These are phyloP conservation scores for Saccharomyces hybrid DNA, from an alignment of 1,139 yeast genomes.

Conservation along the genomic window DNA sequence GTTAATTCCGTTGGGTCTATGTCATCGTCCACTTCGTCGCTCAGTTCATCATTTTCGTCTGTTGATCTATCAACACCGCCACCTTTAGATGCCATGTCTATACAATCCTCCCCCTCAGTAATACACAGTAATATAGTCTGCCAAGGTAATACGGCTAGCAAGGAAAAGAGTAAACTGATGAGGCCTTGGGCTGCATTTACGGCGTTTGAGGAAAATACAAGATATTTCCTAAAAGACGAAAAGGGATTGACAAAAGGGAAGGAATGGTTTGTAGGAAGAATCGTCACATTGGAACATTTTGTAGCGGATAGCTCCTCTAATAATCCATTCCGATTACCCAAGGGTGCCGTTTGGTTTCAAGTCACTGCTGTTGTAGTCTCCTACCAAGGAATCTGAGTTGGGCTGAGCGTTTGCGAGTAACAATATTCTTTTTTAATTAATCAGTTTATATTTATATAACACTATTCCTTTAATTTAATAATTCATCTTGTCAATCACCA, in stretches of 20 bases:
- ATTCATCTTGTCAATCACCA: conserved; percentile 45
- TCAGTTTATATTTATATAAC: background rate
- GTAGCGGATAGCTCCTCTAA: conserved; percentile 12
- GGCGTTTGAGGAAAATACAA: conserved; percentile 24
- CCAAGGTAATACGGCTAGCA: background rate
- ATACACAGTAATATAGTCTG: background rate
- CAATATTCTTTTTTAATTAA: background rate
- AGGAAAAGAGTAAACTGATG: conserved; percentile 6
- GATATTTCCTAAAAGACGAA: conserved; percentile 25
- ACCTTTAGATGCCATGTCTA: conserved; percentile 12
- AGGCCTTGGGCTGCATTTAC: conserved; percentile 33
- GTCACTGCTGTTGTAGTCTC: conserved; percentile 22
- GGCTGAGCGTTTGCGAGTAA: background rate
- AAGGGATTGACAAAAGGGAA: conserved; percentile 16
- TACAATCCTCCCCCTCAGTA: conserved; percentile 4
- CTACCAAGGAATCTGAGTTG: conserved; percentile 1
- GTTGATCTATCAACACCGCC: conserved; percentile 32
- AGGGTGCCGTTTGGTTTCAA: conserved; percentile 26
- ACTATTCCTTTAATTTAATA: background rate
- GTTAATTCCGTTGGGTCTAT: conserved; percentile 33
- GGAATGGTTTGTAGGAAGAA: conserved; percentile 31
- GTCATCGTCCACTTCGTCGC: conserved; percentile 23
- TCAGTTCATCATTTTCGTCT: conserved; percentile 29
- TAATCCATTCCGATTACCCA: conserved; percentile 24
- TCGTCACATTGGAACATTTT: conserved; percentile 19